These are phyloP conservation scores for Epichloe aotearoae DNA, from an alignment of 2,329 filamentous ascomycete species.

Conservation along the genomic window DNA sequence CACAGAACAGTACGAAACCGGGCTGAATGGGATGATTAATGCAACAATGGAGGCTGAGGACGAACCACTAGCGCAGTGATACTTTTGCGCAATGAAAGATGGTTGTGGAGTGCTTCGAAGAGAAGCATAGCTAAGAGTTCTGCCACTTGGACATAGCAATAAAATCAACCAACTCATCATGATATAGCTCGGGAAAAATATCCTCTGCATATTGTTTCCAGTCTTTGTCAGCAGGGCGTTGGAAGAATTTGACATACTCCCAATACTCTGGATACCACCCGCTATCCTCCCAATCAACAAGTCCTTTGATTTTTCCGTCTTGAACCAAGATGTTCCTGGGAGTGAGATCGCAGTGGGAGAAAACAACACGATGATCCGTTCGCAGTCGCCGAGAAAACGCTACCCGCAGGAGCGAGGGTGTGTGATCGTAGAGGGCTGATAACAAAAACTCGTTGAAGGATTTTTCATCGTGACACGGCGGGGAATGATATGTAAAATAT, in stretches of 20 bases:
- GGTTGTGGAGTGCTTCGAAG: background rate
- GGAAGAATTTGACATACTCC: constrained; percentile 22
- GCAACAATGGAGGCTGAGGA: constrained; percentile 5
- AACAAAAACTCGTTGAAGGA: constrained; percentile 15
- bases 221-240: constrained; percentile 9
- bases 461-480: constrained; percentile 11
- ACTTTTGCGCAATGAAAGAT: constrained; percentile 4
- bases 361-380: constrained; percentile 20
- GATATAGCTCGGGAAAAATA: constrained; percentile 15
- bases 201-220: constrained; percentile 13
- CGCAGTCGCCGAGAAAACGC: constrained; percentile 13
- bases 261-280: constrained; percentile 34
- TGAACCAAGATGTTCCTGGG: constrained; percentile 30
- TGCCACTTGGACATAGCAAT: constrained; percentile 13
- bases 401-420: constrained; percentile 9
- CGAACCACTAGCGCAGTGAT: constrained; percentile 6
- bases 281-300: constrained; percentile 34
- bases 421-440: constrained; percentile 6
- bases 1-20: constrained; percentile 2
- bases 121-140: constrained; percentile 6
- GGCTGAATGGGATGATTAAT: constrained; percentile 6
- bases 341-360: constrained; percentile 38
- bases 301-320: constrained; percentile 24
- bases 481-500: constrained; percentile 10
- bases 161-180: constrained; percentile 15